Evolutionary conservation across 1,284 basidiomycete genomes (phyloP).

Genomic region (Cryptococcus sp.): DNA sequence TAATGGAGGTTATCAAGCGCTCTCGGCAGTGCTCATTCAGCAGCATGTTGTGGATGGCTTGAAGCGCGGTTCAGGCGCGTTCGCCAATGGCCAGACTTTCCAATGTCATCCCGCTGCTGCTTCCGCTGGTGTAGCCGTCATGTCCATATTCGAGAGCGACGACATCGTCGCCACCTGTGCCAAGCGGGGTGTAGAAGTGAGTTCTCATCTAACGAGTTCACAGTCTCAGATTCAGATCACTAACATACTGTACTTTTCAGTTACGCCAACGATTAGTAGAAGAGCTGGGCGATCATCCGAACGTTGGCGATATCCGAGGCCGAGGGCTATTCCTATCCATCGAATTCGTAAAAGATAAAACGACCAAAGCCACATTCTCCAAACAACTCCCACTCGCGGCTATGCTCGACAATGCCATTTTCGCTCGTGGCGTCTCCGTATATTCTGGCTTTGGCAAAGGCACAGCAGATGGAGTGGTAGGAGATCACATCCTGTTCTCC

Average conservation of each 20-base stretch:
- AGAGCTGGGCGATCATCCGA: conserved; percentile 16
- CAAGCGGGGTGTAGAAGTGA: conserved; percentile 19
- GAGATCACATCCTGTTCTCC: conserved; percentile 44
- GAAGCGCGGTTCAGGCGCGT: conserved; percentile 61
- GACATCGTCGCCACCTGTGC: conserved; percentile 16
- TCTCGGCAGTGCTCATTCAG: conserved; percentile 76
- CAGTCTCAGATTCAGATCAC: not conserved
- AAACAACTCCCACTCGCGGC: conserved; percentile 21
- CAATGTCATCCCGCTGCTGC: conserved; percentile 75
- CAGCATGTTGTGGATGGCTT: conserved; percentile 69
- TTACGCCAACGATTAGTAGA: conserved; percentile 9
- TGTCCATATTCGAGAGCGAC: conserved; percentile 67
- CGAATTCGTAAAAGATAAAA: conserved; percentile 61
- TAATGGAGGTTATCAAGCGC: conserved; percentile 81
- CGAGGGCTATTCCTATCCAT: conserved; percentile 77
- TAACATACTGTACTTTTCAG: not conserved
- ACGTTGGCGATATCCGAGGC: conserved; percentile 50
- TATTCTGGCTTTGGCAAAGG: conserved; percentile 36
- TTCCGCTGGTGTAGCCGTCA: conserved; percentile 75
- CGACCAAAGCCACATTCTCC: conserved; percentile 31
- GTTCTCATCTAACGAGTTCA: not conserved
- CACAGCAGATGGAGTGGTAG: conserved; percentile 36
- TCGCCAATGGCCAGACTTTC: conserved; percentile 79
- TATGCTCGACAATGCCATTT: conserved; percentile 26
- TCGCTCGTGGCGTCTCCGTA: conserved; percentile 29